Percentiles rank a stretch among this genome's conserved stretches.
These are phyloP conservation scores for Euphorbia lathyris DNA, from an alignment of 345 rosid genomes.

Conservation along the genomic window DNA sequence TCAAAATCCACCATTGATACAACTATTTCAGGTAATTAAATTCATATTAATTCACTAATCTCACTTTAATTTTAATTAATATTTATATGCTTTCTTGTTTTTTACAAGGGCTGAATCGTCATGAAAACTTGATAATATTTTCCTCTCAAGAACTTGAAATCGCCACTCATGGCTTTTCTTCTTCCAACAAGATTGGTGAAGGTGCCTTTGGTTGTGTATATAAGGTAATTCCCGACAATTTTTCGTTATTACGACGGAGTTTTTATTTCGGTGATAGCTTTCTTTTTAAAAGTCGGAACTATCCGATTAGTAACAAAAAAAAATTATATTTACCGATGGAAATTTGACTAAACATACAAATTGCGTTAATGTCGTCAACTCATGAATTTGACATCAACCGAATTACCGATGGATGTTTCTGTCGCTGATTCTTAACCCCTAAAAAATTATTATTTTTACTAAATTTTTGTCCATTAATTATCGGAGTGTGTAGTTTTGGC, in stretches of 20 bases:
- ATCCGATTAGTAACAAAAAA: no score
- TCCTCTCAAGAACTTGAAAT: slow-evolving; percentile 35
- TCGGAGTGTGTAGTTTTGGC: not conserved
- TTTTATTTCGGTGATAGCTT: no score
- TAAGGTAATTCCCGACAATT: slow-evolving; percentile 30
- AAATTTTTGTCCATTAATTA: no score
- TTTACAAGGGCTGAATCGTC: not conserved
- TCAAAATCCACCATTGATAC: slow-evolving; percentile 6
- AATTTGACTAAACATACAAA: no score
- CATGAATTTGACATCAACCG: no score
- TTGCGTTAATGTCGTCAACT: no score
- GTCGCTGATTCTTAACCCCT: no score
- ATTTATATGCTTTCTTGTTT: not conserved
- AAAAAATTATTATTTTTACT: no score
- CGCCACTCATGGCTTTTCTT: slow-evolving; percentile 43
- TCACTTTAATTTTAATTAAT: not conserved
- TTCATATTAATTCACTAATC: no score
- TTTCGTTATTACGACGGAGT: not conserved
- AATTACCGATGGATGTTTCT: no score
- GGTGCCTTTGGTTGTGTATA: slow-evolving; percentile 61
- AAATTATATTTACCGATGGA: no score
- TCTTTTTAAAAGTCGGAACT: no score
- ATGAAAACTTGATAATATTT: slow-evolving; percentile 34
- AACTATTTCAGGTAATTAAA: slow-evolving; percentile 10
- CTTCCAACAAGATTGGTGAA: slow-evolving; percentile 55